phyloP scores from a whole-genome alignment of 495 filamentous ascomycete genomes.

The Talaromyces stipitatus region DNA sequence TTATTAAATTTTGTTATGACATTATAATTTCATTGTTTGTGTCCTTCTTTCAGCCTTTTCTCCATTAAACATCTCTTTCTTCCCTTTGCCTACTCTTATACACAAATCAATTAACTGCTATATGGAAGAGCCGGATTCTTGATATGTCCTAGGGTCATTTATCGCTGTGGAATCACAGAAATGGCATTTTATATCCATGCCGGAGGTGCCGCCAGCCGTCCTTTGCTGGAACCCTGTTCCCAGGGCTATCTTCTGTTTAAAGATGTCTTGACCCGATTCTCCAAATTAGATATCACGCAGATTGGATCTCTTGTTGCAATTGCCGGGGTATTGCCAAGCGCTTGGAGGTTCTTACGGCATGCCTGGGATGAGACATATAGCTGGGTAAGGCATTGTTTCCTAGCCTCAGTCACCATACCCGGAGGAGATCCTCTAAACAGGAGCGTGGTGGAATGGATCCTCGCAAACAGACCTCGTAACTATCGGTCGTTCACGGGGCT shows the following conservation, averaged over 20 bases:
- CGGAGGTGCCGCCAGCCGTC: not conserved
- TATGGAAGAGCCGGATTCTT: not conserved
- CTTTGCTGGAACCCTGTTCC: not conserved
- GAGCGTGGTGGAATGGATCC: constrained; percentile 5
- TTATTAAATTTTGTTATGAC: not conserved
- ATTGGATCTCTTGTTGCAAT: constrained; percentile 4
- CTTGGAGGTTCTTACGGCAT: constrained; percentile 2
- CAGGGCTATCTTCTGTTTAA: not conserved
- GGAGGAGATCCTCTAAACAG: constrained; percentile 3
- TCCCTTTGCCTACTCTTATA: not conserved
- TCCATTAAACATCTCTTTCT: too few species aligned
- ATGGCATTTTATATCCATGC: constrained; percentile 4
- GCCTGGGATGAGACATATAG: constrained; percentile 1
- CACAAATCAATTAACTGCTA: not conserved
- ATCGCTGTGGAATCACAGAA: not conserved
- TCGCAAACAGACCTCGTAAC: not conserved
- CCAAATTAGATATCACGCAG: constrained; percentile 1
- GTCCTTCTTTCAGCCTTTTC: not conserved
- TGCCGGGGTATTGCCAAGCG: not conserved
- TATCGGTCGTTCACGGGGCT: constrained; percentile 2
- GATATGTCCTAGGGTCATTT: not conserved
- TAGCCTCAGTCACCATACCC: constrained; percentile 1
- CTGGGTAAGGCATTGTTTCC: constrained; percentile 3
- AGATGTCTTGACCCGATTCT: not conserved
- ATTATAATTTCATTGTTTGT: not conserved